A percentile compares a stretch with the other conserved stretches of the same genome.
Evolutionary conservation across 2,329 filamentous ascomycete genomes (phyloP).

Genomic region (Pezicula neosporulosa): DNA sequence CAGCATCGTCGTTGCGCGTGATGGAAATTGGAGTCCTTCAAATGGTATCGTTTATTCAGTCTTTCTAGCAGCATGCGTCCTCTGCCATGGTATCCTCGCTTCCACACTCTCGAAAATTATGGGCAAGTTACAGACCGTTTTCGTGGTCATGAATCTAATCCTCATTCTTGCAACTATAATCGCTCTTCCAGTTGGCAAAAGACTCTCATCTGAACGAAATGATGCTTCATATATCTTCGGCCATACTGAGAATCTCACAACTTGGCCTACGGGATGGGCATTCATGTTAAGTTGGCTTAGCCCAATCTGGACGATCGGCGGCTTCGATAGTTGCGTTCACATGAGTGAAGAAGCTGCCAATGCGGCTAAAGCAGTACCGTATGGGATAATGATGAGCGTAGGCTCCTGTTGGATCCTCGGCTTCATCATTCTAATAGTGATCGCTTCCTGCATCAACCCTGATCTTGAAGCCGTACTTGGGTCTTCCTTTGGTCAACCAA

Average conservation of each 20-base stretch:
- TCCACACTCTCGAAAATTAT: constrained; percentile 51
- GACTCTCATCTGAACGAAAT: constrained; percentile 30
- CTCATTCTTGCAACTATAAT: constrained; percentile 54
- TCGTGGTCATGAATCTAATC: constrained; percentile 51
- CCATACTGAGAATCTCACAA: constrained; percentile 52
- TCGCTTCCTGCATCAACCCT: constrained; percentile 53
- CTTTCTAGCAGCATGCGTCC: constrained; percentile 48
- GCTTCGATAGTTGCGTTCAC: constrained; percentile 55
- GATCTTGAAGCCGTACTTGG: constrained; percentile 45
- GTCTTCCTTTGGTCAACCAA: constrained; percentile 52
- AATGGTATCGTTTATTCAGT: constrained; percentile 54
- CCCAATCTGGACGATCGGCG: constrained; percentile 60
- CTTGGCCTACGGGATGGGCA: constrained; percentile 53
- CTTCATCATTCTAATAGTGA: constrained; percentile 52
- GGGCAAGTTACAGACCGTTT: constrained; percentile 54
- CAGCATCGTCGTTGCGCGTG: constrained; percentile 49
- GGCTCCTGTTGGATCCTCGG: constrained; percentile 53
- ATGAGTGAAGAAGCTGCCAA: constrained; percentile 60
- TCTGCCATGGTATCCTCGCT: constrained; percentile 51
- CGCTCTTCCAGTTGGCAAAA: constrained; percentile 49
- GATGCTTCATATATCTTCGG: constrained; percentile 50
- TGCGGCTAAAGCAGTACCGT: constrained; percentile 54
- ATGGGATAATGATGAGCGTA: constrained; percentile 56
- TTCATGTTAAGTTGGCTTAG: constrained; percentile 59
- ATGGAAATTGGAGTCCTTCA: constrained; percentile 52